phyloP scores from a whole-genome alignment of 148 eudicot genomes.

The Drosera capensis region DNA sequence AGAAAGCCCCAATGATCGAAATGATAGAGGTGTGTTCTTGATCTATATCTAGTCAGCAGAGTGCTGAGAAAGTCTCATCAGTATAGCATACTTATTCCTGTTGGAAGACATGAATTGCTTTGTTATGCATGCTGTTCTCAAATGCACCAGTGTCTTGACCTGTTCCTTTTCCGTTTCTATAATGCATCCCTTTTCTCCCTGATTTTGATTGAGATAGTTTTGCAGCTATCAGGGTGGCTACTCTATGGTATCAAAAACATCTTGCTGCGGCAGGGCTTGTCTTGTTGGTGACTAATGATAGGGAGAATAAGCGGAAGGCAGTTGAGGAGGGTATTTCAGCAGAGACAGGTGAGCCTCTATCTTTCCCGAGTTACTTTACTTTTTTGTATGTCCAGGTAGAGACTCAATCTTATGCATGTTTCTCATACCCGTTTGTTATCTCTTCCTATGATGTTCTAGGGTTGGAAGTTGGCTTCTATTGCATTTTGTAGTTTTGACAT shows the following conservation, averaged over 20 bases:
- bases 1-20: conserved; percentile 92
- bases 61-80: background rate
- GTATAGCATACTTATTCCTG: no score
- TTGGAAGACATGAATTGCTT: background rate
- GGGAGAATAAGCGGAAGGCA: conserved; percentile 83
- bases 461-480: no score
- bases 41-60: background rate
- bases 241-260: conserved; percentile 91
- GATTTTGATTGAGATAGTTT: conserved; percentile 11
- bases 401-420: background rate
- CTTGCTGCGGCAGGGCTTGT: conserved; percentile 49
- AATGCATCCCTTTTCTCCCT: background rate
- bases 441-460: no score
- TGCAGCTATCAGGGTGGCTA: conserved; percentile 91
- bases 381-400: background rate
- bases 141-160: no score
- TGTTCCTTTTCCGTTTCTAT: no score
- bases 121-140: background rate
- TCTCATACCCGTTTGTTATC: background rate
- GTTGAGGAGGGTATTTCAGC: conserved; percentile 72
- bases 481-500: conserved; percentile 1
- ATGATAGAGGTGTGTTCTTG: conserved; percentile 70
- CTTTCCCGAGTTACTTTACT: background rate
- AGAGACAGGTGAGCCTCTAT: conserved; percentile 50
- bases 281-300: conserved; percentile 75